Evolutionary conservation across 352 stramenopile genomes (phyloP).

Genomic region (Hyaloperonospora arabidopsidis): DNA sequence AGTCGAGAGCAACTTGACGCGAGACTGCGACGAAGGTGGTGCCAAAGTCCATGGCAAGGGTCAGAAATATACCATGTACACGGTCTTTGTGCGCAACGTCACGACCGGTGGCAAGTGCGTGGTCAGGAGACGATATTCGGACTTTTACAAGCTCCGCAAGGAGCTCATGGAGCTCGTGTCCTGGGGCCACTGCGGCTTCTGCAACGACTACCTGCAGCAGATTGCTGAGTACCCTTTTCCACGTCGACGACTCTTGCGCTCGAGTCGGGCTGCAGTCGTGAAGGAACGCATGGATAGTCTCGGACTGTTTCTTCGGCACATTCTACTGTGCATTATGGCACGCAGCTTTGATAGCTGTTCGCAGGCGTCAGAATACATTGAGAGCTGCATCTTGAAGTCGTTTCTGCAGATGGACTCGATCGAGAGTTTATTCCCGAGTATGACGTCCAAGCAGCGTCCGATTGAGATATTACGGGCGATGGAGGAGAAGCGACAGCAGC

Average conservation of each 20-base stretch:
- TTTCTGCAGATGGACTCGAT: constrained; percentile 73
- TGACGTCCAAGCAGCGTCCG: constrained; percentile 45
- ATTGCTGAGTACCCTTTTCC: constrained; percentile 78
- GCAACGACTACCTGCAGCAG: constrained; percentile 51
- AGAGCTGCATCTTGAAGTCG: constrained; percentile 60
- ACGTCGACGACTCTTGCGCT: constrained; percentile 61
- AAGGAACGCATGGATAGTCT: constrained; percentile 83
- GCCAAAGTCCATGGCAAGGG: constrained; percentile 26
- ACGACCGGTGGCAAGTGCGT: constrained; percentile 67
- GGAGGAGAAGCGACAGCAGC: constrained; percentile 63
- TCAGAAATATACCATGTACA: constrained; percentile 82
- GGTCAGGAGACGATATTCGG: constrained; percentile 71
- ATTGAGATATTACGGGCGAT: constrained; percentile 61
- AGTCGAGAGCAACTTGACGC: constrained; percentile 22
- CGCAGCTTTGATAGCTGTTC: constrained; percentile 60
- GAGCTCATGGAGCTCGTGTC: constrained; percentile 77
- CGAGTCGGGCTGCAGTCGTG: constrained; percentile 55
- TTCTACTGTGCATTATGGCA: constrained; percentile 64
- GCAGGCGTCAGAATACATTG: constrained; percentile 59
- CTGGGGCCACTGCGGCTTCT: constrained; percentile 66
- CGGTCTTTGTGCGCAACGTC: constrained; percentile 71
- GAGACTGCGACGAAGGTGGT: constrained; percentile 14
- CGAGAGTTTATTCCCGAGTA: constrained; percentile 41
- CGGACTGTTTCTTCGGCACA: constrained; percentile 65
- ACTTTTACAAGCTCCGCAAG: constrained; percentile 81